phyloP scores from a whole-genome alignment of 2,329 filamentous ascomycete species.

The Tolypocladium nubicola region DNA sequence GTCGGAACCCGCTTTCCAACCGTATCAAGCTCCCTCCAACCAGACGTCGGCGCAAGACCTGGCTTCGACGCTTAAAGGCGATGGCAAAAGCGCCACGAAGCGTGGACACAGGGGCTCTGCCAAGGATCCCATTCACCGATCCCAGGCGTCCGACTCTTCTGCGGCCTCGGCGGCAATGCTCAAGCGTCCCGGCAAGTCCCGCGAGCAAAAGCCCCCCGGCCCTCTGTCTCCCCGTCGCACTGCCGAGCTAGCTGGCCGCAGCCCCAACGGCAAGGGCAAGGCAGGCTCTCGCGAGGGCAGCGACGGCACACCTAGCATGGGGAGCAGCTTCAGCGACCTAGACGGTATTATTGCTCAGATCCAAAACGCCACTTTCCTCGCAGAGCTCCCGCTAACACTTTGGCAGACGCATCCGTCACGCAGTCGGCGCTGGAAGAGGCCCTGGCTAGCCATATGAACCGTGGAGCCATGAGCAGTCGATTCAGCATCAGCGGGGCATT shows the following conservation, averaged over 20 bases:
- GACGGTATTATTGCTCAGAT: slow-evolving; percentile 42
- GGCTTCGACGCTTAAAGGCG: slow-evolving; percentile 40
- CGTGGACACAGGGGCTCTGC: slow-evolving; percentile 17
- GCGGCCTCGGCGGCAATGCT: slow-evolving; percentile 37
- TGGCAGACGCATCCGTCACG: slow-evolving; percentile 63
- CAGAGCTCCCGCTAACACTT: not conserved
- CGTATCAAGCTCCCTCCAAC: slow-evolving; percentile 27
- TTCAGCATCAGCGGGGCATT: slow-evolving; percentile 63
- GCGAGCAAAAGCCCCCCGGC: slow-evolving; percentile 25
- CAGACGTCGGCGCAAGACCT: slow-evolving; percentile 32
- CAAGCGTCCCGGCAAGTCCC: slow-evolving; percentile 16
- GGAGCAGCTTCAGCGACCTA: slow-evolving; percentile 77
- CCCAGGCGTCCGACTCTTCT: slow-evolving; percentile 54
- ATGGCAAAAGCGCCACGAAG: slow-evolving; percentile 22
- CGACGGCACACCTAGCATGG: slow-evolving; percentile 69
- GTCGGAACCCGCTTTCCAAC: slow-evolving; percentile 45
- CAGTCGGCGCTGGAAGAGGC: slow-evolving; percentile 74
- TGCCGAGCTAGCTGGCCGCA: slow-evolving; percentile 45
- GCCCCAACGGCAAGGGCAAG: slow-evolving; percentile 38
- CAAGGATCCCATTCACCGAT: slow-evolving; percentile 29
- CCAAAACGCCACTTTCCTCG: not conserved
- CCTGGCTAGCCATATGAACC: slow-evolving; percentile 43
- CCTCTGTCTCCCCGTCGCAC: slow-evolving; percentile 49
- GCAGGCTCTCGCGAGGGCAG: slow-evolving; percentile 50
- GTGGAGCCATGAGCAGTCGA: slow-evolving; percentile 22